Percentiles rank a stretch among this genome's conserved stretches.
phyloP scores from a whole-genome alignment of 2,329 filamentous ascomycete species.

The Neoascochyta sp. region DNA sequence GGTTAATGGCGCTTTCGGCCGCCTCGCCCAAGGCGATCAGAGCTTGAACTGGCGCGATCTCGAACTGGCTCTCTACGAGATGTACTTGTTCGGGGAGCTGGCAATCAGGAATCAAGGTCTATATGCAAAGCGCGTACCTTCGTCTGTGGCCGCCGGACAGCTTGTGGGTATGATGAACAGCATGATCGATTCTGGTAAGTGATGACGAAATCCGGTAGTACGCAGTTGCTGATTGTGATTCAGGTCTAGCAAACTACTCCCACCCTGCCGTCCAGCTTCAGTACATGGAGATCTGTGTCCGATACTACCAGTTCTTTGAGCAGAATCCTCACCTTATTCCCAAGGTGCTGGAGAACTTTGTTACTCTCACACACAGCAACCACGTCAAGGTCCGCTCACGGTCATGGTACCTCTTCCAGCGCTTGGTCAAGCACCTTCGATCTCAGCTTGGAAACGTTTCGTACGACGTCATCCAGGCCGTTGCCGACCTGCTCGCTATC shows the following conservation, averaged over 20 bases:
- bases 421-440: slow-evolving; percentile 83
- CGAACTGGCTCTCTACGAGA: slow-evolving; percentile 89
- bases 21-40: slow-evolving; percentile 65
- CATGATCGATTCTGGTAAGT: slow-evolving; percentile 85
- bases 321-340: slow-evolving; percentile 76
- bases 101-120: slow-evolving; percentile 84
- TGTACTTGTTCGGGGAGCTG: slow-evolving; percentile 92
- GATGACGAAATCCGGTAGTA: too few relatives aligned
- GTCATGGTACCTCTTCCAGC: slow-evolving; percentile 96
- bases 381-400: slow-evolving; percentile 83
- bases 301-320: slow-evolving; percentile 91
- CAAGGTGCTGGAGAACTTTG: slow-evolving; percentile 84
- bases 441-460: slow-evolving; percentile 82
- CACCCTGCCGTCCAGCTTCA: slow-evolving; percentile 91
- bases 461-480: slow-evolving; percentile 84
- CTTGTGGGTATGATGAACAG: slow-evolving; percentile 89
- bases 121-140: slow-evolving; percentile 80
- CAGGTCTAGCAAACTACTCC: slow-evolving; percentile 77
- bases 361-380: slow-evolving; percentile 81
- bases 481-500: slow-evolving; percentile 83
- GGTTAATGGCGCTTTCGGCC: slow-evolving; percentile 81
- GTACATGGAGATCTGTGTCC: slow-evolving; percentile 97
- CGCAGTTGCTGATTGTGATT: too few relatives aligned
- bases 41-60: slow-evolving; percentile 92
- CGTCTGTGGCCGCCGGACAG: slow-evolving; percentile 72